A percentile compares a stretch with the other conserved stretches of the same genome.
Conservation (phyloP, 116 monocot species). For the Cymodocea nodosa region DNA sequence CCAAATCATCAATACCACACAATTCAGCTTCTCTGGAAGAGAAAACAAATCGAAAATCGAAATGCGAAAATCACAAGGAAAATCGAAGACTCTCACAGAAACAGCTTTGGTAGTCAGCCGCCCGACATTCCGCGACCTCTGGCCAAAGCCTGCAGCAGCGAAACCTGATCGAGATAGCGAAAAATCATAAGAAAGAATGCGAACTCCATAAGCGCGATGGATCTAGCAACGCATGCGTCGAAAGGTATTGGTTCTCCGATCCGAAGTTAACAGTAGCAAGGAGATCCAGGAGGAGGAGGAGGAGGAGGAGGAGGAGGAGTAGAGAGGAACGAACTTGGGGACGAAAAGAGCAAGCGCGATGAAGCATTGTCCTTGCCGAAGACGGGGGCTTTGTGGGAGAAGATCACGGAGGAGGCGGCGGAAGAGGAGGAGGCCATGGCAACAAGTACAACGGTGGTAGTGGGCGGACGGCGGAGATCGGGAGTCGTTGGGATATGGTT, state of each 20-base stretch:
- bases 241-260: neutral
- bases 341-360: neutral
- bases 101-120: conserved; percentile 2
- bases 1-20: neutral
- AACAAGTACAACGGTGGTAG: neutral
- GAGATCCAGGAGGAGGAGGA: neutral
- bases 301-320: neutral
- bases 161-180: neutral
- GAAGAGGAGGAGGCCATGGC: neutral
- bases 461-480: neutral
- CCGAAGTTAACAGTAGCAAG: neutral
- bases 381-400: neutral
- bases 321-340: neutral
- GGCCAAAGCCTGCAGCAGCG: neutral
- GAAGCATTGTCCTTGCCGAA: neutral
- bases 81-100: conserved; percentile 3
- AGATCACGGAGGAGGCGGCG: neutral
- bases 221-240: neutral
- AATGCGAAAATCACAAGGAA: neutral
- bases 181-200: neutral
- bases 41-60: conserved; percentile 1
- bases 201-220: neutral
- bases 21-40: neutral
- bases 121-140: neutral
- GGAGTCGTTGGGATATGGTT: neutral